phyloP scores from a whole-genome alignment of 805 yeast species.

The Naumovozyma dairenensis region DNA sequence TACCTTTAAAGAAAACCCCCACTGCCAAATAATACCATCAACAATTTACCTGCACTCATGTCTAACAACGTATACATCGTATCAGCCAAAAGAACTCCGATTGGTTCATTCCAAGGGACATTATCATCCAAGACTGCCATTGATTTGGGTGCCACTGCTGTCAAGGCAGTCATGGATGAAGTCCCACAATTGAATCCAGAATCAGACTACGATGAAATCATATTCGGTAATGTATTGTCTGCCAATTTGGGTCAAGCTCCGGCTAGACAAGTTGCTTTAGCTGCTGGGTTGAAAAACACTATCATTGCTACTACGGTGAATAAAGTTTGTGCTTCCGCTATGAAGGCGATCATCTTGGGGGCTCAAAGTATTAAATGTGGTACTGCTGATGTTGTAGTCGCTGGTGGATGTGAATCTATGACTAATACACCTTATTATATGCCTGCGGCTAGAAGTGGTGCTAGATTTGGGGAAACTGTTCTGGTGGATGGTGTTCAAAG shows the following conservation, averaged over 20 bases:
- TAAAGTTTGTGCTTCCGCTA: conserved; percentile 95
- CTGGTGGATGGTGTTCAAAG: conserved; percentile 82
- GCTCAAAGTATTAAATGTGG: conserved; percentile 88
- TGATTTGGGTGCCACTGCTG: conserved; percentile 90
- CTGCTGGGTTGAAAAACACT: conserved; percentile 73
- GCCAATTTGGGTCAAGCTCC: conserved; percentile 97
- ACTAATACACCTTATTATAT: conserved; percentile 88
- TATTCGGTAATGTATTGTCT: conserved; percentile 85
- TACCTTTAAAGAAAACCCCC: not conserved
- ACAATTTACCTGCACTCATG: conserved; percentile 21
- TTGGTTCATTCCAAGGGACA: conserved; percentile 87
- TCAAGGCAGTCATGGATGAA: conserved; percentile 73
- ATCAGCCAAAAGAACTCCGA: conserved; percentile 86
- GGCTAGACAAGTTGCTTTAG: conserved; percentile 92
- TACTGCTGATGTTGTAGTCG: conserved; percentile 82
- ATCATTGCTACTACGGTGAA: conserved; percentile 85
- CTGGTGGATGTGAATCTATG: conserved; percentile 98
- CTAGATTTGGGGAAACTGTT: conserved; percentile 75
- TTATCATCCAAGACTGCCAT: conserved; percentile 65
- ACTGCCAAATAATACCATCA: not conserved
- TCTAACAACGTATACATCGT: conserved; percentile 70
- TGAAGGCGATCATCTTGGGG: conserved; percentile 83
- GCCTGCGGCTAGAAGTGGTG: conserved; percentile 77
- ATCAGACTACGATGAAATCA: conserved; percentile 73
- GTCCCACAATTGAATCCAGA: conserved; percentile 68